Percentiles rank a stretch among this genome's conserved stretches.
Conservation (phyloP, 176 grass and related monocot genomes). For the Alopecurus myosuroides region DNA sequence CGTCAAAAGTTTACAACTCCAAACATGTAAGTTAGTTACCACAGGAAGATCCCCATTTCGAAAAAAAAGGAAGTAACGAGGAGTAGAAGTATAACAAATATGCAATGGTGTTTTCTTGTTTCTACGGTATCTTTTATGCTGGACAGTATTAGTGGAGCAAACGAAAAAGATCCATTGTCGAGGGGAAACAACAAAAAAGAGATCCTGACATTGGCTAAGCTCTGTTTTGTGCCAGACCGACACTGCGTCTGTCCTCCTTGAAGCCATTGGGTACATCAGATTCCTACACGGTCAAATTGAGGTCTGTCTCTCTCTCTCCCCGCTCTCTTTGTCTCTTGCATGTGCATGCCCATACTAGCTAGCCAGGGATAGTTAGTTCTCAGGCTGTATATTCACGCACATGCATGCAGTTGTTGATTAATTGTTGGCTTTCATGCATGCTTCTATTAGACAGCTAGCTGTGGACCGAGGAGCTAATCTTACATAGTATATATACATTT, state of each 20-base stretch:
- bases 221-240: slow-evolving; percentile 85
- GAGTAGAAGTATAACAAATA: no score
- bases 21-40: no score
- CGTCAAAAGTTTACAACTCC: no score
- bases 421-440: no score
- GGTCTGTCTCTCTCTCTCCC: slow-evolving; percentile 28
- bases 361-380: no score
- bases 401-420: no score
- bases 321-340: background rate
- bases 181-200: slow-evolving; percentile 42
- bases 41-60: no score
- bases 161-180: slow-evolving; percentile 26
- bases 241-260: slow-evolving; percentile 97
- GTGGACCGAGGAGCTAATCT: no score
- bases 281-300: slow-evolving; percentile 99
- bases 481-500: no score
- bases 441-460: no score
- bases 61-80: no score
- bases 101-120: background rate
- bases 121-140: background rate
- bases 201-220: slow-evolving; percentile 40
- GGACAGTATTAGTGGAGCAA: background rate
- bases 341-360: slow-evolving; percentile 18
- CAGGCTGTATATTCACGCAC: no score
- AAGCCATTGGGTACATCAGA: slow-evolving; percentile 99